Evolutionary conservation across 2,329 filamentous ascomycete genomes (phyloP).

Genomic region (Talaromyces sp.): DNA sequence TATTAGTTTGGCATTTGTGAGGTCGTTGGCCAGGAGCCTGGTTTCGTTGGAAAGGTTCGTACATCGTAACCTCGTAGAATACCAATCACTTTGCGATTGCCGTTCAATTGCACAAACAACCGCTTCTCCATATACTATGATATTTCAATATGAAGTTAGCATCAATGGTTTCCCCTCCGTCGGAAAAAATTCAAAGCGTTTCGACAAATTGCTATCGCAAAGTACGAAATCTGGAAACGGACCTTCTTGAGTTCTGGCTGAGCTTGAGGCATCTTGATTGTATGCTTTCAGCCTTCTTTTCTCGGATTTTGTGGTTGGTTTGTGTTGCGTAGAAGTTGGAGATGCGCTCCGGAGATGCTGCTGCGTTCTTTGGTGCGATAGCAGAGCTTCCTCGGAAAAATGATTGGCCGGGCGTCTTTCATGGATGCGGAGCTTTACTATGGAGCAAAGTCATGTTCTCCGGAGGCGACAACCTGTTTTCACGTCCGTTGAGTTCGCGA

Average conservation of each 20-base stretch:
- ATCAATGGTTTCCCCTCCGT: background rate
- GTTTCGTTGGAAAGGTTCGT: constrained; percentile 31
- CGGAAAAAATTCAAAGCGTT: background rate
- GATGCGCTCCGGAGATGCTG: background rate
- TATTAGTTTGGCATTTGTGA: background rate
- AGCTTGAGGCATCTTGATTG: constrained; percentile 84
- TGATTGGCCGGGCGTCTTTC: constrained; percentile 31
- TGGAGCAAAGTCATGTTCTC: background rate
- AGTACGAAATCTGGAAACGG: constrained; percentile 24
- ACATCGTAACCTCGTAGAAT: constrained; percentile 95
- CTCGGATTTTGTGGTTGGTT: constrained; percentile 27
- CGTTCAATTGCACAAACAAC: constrained; percentile 95
- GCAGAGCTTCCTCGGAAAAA: constrained; percentile 32
- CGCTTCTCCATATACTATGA: constrained; percentile 96
- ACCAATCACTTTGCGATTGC: constrained; percentile 94
- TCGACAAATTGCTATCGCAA: background rate
- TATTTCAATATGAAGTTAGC: constrained; percentile 17
- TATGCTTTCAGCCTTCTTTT: constrained; percentile 21
- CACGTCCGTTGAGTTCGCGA: background rate
- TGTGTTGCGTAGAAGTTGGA: constrained; percentile 1
- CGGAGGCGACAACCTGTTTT: background rate
- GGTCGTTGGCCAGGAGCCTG: background rate
- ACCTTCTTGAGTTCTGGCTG: constrained; percentile 99
- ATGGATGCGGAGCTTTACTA: constrained; percentile 19
- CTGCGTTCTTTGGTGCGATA: constrained; percentile 23